Base-by-base conservation (phyloP, 371 early-diverging fungal genomes). In the Rhizomucor pusillus region DNA sequence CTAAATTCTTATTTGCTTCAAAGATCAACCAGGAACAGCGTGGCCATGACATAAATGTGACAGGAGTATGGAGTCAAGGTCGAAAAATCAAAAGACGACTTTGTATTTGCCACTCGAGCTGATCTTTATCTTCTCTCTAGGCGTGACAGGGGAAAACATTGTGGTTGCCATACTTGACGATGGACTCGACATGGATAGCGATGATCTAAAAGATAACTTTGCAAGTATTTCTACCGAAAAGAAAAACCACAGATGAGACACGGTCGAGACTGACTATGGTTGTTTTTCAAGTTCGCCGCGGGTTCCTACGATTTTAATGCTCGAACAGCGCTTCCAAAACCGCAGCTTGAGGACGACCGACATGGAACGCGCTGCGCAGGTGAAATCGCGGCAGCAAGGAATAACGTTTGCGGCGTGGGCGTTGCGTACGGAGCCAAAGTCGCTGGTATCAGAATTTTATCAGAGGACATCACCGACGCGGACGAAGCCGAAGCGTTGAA, bases 281-380 rank as follows among this genome's bases (percentile, higher is more conserved):
- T 23, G 14, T 53, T 0, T 59, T 20, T 16, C 5, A 67, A 90
- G 92, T 85, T 76, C 66, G 81, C 81, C 2, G 85, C 77, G 49
- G 96, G 95, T 0, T 96, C 97, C 0, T 93, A 91, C 58, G 98
- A 97, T 66, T 97, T 90, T 63, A 97, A 97, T 69, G 88, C 89
- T 54, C 84, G 88, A 59, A 78, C 66, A 3, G 61, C 62, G 34
- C 62, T 86, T 33, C 99, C 99, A 1, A 84, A 67, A 48, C 99
- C 98, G 25, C 64, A 73, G 13, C 55, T 90, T 1, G 14, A 24
- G 2, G 91, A 93, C 53, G 99, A 98, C 66, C 77, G 82, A 25
- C 99, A 99, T 67, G 99, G 98, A 24, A 98, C 99, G 1, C 79
- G 99, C 35, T 98, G 97, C 74, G 99, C 99, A 0, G 99, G 98